Percentiles rank a stretch among this genome's conserved stretches.
These are phyloP conservation scores for Fusarium sp. DNA, from an alignment of 2,329 filamentous ascomycete species.

Conservation along the genomic window DNA sequence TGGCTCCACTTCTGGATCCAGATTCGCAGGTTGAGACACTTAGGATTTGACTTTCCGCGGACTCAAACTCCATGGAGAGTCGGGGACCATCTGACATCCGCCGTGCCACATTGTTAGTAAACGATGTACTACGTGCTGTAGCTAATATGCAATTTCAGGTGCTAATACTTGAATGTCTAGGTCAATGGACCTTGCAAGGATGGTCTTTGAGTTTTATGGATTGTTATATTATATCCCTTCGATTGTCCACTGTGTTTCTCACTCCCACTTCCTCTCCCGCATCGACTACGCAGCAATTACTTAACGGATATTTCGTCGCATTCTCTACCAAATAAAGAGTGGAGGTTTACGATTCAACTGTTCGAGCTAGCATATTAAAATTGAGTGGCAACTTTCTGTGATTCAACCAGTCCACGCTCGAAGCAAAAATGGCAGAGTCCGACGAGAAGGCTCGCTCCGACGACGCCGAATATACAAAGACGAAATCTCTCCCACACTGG, in stretches of 20 bases:
- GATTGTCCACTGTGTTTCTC: too few relatives aligned
- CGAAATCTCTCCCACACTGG: neutral
- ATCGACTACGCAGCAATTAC: neutral
- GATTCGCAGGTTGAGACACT: neutral
- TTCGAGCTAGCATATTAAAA: neutral
- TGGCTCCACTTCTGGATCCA: neutral
- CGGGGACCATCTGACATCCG: neutral
- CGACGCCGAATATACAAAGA: neutral
- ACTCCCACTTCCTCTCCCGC: neutral
- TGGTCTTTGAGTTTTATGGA: neutral
- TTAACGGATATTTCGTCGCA: too few relatives aligned
- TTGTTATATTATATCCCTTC: neutral
- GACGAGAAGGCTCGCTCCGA: neutral
- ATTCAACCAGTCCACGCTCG: neutral
- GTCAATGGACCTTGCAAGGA: neutral
- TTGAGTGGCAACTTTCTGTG: neutral
- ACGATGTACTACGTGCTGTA: neutral
- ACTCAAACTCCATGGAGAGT: neutral
- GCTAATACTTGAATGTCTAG: neutral
- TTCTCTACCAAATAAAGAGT: neutral
- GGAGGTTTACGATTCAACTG: neutral
- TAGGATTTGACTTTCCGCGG: neutral
- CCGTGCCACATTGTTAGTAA: rapidly evolving
- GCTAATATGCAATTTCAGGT: neutral
- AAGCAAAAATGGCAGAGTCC: neutral